These are phyloP conservation scores for Colletotrichum cuscutae DNA, from an alignment of 2,329 filamentous ascomycete genomes.

Conservation along the genomic window DNA sequence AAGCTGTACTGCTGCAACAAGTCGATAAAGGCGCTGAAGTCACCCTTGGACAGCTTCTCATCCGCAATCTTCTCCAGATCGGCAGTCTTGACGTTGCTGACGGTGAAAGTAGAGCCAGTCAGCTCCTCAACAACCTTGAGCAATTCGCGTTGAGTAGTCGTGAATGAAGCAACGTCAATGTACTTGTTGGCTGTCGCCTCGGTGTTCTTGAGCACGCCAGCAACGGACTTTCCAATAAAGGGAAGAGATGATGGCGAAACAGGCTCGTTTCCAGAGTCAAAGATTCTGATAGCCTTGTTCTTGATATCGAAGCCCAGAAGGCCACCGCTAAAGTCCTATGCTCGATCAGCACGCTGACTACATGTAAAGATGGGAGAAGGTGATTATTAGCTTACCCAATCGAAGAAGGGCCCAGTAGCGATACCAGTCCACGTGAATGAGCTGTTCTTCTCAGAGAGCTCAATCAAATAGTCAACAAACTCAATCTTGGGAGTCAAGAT, in stretches of 20 bases:
- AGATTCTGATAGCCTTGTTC: conserved; percentile 61
- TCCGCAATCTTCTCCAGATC: conserved; percentile 50
- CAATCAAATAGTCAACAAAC: conserved; percentile 34
- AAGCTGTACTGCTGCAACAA: conserved; percentile 27
- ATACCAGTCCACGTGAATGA: conserved; percentile 69
- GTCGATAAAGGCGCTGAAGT: conserved; percentile 39
- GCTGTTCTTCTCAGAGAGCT: conserved; percentile 33
- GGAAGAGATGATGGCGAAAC: conserved; percentile 62
- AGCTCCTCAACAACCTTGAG: conserved; percentile 62
- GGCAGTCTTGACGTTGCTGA: conserved; percentile 48
- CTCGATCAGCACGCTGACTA: background rate
- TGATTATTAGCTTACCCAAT: conserved; percentile 56
- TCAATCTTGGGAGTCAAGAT: conserved; percentile 43
- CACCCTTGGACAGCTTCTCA: conserved; percentile 53
- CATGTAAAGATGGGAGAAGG: background rate
- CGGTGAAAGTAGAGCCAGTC: conserved; percentile 60
- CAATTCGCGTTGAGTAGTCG: conserved; percentile 67
- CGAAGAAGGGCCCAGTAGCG: conserved; percentile 69
- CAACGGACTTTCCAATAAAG: conserved; percentile 62
- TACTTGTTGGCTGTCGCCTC: conserved; percentile 67
- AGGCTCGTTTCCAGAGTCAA: conserved; percentile 64
- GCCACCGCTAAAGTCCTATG: conserved; percentile 55
- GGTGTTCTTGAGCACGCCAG: conserved; percentile 58
- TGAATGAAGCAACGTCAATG: conserved; percentile 67
- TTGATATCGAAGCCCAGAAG: conserved; percentile 63